Evolutionary conservation across 1,139 yeast genomes (phyloP).

Genomic region (Nadsonia commutata): DNA sequence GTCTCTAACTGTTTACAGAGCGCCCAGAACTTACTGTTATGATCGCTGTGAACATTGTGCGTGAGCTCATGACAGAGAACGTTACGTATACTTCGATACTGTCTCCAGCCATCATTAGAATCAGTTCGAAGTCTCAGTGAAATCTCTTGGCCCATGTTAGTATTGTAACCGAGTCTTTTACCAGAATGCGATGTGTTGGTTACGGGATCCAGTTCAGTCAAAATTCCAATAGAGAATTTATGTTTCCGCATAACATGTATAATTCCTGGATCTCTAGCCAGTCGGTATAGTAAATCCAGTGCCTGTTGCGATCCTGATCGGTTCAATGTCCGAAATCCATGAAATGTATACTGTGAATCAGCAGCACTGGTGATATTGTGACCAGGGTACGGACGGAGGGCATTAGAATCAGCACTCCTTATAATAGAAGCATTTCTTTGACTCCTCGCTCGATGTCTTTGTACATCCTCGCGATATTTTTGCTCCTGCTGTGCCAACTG

Average conservation of each 20-base stretch:
- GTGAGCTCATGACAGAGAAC: conserved; percentile 29
- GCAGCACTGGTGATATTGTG: conserved; percentile 1
- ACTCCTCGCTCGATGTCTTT: background rate
- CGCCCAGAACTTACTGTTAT: conserved; percentile 25
- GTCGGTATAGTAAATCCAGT: conserved; percentile 17
- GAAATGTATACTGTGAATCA: conserved; percentile 20
- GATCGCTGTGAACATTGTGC: conserved; percentile 25
- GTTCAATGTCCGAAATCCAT: conserved; percentile 20
- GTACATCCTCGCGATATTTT: background rate
- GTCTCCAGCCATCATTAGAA: conserved; percentile 25
- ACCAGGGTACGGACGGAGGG: background rate
- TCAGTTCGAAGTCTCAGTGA: conserved; percentile 27
- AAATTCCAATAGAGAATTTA: conserved; percentile 22
- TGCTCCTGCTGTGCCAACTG: background rate
- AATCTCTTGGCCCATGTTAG: conserved; percentile 24
- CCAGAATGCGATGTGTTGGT: conserved; percentile 20
- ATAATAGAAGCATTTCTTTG: background rate
- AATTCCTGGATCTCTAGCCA: conserved; percentile 24
- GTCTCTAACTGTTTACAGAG: conserved; percentile 21
- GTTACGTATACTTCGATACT: conserved; percentile 22
- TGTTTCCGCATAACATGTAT: conserved; percentile 24
- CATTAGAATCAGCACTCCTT: background rate
- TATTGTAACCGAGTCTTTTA: conserved; percentile 23
- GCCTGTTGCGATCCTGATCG: conserved; percentile 22
- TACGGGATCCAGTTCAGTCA: conserved; percentile 28